Evolutionary conservation across 352 stramenopile genomes (phyloP).

Genomic region (Phytophthora sp.): DNA sequence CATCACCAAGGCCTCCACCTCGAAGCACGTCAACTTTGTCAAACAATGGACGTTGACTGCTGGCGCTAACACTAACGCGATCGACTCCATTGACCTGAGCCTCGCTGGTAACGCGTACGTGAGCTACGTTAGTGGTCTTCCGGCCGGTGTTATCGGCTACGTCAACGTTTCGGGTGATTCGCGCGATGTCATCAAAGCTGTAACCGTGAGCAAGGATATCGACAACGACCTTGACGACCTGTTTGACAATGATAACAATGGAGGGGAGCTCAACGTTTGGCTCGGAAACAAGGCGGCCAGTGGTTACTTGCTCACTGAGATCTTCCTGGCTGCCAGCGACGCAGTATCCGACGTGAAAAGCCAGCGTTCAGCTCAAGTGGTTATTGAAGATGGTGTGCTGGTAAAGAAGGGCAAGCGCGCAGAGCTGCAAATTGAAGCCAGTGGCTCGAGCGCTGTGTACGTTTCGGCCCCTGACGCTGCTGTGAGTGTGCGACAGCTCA

Average conservation of each 20-base stretch:
- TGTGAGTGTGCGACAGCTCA: conserved; percentile 21
- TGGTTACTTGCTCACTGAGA: conserved; percentile 32
- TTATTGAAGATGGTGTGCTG: conserved; percentile 30
- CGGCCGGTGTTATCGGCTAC: conserved; percentile 23
- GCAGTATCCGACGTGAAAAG: conserved; percentile 26
- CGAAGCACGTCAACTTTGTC: conserved; percentile 23
- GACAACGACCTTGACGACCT: conserved; percentile 18
- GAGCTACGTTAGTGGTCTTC: conserved; percentile 20
- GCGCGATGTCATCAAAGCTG: conserved; percentile 17
- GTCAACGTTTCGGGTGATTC: conserved; percentile 34
- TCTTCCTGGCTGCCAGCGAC: conserved; percentile 24
- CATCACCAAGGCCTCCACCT: conserved; percentile 7
- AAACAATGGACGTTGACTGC: conserved; percentile 31
- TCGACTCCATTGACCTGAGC: conserved; percentile 24
- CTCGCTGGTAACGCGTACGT: conserved; percentile 25
- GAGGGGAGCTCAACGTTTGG: conserved; percentile 24
- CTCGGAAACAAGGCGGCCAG: conserved; percentile 6
- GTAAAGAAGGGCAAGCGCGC: neutral
- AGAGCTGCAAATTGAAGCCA: conserved; percentile 21
- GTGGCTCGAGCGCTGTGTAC: conserved; percentile 21
- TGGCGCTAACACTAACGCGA: conserved; percentile 1
- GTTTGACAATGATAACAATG: conserved; percentile 15
- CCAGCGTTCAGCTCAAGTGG: conserved; percentile 18
- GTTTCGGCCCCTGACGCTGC: conserved; percentile 15
- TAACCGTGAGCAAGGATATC: conserved; percentile 23